phyloP scores from a whole-genome alignment of 306 rosid species.

The Astragalus membranaceus region DNA sequence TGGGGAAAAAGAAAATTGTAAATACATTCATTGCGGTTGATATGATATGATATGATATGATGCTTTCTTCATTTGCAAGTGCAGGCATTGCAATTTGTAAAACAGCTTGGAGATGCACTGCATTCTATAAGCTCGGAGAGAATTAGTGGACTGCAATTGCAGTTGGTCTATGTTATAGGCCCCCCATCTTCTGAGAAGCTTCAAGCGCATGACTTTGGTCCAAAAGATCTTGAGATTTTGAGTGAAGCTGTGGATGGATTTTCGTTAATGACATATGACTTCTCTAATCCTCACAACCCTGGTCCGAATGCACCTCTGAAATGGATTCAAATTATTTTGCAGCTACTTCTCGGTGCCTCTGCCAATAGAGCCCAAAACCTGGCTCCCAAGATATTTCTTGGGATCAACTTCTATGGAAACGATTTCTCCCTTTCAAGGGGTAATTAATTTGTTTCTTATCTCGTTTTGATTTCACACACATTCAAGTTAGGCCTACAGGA shows the following conservation, averaged over 20 bases:
- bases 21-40: slow-evolving; percentile 6
- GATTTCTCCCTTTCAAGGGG: slow-evolving; percentile 74
- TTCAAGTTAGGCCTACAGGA: too few relatives aligned
- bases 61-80: slow-evolving; percentile 28
- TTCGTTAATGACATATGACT: slow-evolving; percentile 93
- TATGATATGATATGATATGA: slow-evolving; percentile 8
- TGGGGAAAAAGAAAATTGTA: not conserved
- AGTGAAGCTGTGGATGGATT: slow-evolving; percentile 74
- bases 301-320: slow-evolving; percentile 97
- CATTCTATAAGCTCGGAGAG: slow-evolving; percentile 54
- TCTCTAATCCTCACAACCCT: slow-evolving; percentile 77
- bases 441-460: slow-evolving; percentile 19
- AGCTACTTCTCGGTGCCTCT: slow-evolving; percentile 48
- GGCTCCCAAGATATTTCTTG: slow-evolving; percentile 66
- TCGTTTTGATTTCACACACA: not conserved
- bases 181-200: slow-evolving; percentile 82
- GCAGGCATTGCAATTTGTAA: slow-evolving; percentile 79
- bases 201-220: slow-evolving; percentile 75
- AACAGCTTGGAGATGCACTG: slow-evolving; percentile 78
- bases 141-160: slow-evolving; percentile 38
- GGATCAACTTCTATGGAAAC: slow-evolving; percentile 93
- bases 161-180: slow-evolving; percentile 82
- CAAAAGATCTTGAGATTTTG: slow-evolving; percentile 66
- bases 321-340: slow-evolving; percentile 68
- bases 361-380: slow-evolving; percentile 35